These are phyloP conservation scores for Rhodomyrtus tomentosa DNA, from an alignment of 345 rosid species.

Conservation along the genomic window DNA sequence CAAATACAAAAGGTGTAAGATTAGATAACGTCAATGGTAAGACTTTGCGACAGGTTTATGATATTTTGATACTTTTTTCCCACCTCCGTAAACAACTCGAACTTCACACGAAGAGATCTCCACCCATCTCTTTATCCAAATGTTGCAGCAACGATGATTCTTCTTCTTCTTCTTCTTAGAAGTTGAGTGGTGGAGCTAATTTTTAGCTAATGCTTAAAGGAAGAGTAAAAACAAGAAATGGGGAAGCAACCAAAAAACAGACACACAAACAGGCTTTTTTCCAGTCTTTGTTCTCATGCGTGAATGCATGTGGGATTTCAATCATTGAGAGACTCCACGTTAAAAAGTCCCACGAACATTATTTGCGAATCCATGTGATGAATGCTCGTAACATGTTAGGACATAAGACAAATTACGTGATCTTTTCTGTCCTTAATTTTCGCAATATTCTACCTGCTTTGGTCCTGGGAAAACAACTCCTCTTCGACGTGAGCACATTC, in stretches of 20 bases:
- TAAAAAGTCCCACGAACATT: neutral
- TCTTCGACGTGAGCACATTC: neutral
- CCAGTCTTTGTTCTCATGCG: neutral
- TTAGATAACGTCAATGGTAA: too few relatives aligned
- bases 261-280: neutral
- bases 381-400: neutral
- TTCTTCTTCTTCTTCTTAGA: neutral
- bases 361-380: neutral
- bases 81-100: neutral
- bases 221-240: neutral
- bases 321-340: neutral
- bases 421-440: neutral
- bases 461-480: neutral
- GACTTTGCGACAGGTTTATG: too few relatives aligned
- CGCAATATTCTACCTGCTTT: neutral
- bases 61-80: too few relatives aligned
- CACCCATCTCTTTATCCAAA: neutral
- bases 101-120: neutral
- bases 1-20: too few relatives aligned
- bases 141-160: neutral
- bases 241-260: neutral
- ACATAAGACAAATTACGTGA: neutral
- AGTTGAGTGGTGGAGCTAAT: neutral
- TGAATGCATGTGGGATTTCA: neutral
- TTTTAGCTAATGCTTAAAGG: neutral